phyloP scores from a whole-genome alignment of 1,284 basidiomycete species.

The Cerioporus squamosus region DNA sequence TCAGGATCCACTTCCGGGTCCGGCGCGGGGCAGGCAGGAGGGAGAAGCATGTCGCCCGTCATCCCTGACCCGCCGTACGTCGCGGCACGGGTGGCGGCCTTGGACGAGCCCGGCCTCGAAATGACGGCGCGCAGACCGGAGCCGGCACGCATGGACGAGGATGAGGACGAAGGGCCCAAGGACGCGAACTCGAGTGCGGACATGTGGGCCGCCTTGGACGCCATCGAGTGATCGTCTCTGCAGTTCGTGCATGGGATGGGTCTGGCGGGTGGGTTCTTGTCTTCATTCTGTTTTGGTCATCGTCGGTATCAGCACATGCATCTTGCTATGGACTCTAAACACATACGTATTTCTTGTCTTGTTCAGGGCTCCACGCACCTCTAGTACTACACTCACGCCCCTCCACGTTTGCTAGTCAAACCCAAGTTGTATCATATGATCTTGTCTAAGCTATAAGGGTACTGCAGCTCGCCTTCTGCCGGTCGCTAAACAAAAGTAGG shows the following conservation, averaged over 20 bases:
- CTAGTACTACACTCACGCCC: no score
- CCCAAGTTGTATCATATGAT: neutral
- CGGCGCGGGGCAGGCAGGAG: neutral
- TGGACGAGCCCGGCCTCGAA: neutral
- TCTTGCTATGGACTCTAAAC: no score
- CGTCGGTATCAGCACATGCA: no score
- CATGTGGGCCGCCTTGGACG: slow-evolving; percentile 12
- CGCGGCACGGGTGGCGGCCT: neutral
- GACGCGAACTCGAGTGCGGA: slow-evolving; percentile 25
- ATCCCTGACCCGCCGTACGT: slow-evolving; percentile 10
- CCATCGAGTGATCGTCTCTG: neutral
- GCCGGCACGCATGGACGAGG: slow-evolving; percentile 1
- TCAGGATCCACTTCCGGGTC: neutral
- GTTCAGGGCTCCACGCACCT: no score
- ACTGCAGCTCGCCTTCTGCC: no score
- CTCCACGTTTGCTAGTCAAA: no score
- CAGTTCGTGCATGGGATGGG: no score
- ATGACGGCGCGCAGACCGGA: slow-evolving; percentile 21
- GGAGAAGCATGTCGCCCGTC: slow-evolving; percentile 3
- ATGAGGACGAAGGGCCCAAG: slow-evolving; percentile 8
- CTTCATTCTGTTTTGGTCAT: no score
- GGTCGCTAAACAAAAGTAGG: no score
- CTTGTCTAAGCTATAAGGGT: no score
- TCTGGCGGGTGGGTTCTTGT: no score
- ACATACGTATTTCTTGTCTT: no score